Percentiles rank a stretch among this genome's conserved stretches.
These are phyloP conservation scores for Sporisorium reilianum DNA, from an alignment of 1,284 basidiomycete species.

Conservation along the genomic window DNA sequence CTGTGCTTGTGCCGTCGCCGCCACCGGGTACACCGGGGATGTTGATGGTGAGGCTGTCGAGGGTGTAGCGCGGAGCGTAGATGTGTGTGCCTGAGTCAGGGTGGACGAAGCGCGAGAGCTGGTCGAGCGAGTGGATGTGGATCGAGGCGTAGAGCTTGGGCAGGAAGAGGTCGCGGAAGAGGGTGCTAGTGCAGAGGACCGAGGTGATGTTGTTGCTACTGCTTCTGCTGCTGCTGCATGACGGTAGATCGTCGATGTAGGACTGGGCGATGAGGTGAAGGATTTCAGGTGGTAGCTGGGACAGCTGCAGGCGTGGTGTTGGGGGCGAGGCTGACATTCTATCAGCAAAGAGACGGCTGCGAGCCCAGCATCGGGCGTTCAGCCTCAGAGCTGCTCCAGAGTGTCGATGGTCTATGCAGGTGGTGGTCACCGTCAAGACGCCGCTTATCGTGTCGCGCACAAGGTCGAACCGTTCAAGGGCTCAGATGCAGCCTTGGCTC, in stretches of 20 bases:
- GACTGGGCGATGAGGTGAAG: constrained; percentile 28
- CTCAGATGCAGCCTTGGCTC: not conserved
- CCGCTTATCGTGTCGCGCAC: not conserved
- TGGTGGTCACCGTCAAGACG: not conserved
- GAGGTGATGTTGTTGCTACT: constrained; percentile 16
- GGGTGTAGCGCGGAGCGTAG: constrained; percentile 15
- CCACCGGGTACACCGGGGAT: constrained; percentile 42
- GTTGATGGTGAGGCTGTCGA: constrained; percentile 27
- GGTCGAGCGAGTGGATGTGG: constrained; percentile 19
- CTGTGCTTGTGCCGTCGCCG: constrained; percentile 10
- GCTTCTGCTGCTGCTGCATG: too few relatives aligned
- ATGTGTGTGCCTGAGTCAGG: constrained; percentile 9
- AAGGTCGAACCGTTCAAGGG: constrained; percentile 1
- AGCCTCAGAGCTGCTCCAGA: not conserved
- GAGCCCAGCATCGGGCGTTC: not conserved
- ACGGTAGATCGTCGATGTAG: constrained; percentile 9
- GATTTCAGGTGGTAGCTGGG: constrained; percentile 26
- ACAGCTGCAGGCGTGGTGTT: constrained; percentile 1
- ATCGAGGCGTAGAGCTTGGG: constrained; percentile 38
- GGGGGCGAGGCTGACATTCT: not conserved
- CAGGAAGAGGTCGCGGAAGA: constrained; percentile 28
- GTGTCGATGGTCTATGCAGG: too few relatives aligned
- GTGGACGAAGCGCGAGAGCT: constrained; percentile 20
- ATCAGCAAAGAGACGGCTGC: not conserved
- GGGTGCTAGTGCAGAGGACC: constrained; percentile 14